Percentiles rank a stretch among this genome's conserved stretches.
Conservation (phyloP, 2,329 filamentous ascomycete species). For the Coniochaeta prunicola region DNA sequence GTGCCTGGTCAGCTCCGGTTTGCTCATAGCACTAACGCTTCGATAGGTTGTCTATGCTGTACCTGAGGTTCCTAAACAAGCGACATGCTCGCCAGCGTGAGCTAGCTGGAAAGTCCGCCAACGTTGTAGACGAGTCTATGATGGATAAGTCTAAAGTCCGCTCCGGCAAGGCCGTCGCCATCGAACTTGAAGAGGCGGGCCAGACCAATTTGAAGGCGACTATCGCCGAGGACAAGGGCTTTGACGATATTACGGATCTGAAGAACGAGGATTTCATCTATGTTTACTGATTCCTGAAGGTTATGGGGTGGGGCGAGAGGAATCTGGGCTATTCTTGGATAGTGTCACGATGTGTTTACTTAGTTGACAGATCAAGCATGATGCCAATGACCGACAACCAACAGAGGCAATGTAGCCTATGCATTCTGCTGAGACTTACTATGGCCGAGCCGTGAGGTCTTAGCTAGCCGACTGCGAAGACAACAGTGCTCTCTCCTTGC, state of each 20-base stretch:
- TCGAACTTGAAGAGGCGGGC: neutral
- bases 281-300: neutral
- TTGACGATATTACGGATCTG: neutral
- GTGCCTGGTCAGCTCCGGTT: conserved; percentile 13
- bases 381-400: too few species aligned
- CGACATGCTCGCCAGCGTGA: conserved; percentile 33
- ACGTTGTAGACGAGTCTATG: conserved; percentile 48
- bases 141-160: conserved; percentile 29
- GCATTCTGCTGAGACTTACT: too few species aligned
- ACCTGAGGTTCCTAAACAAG: conserved; percentile 44
- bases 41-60: conserved; percentile 31
- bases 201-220: neutral
- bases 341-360: too few species aligned
- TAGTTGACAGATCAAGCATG: too few species aligned
- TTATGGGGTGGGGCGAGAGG: too few species aligned
- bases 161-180: neutral
- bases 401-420: too few species aligned
- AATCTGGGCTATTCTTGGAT: too few species aligned
- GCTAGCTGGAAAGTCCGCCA: conserved; percentile 43
- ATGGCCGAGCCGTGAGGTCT: too few species aligned
- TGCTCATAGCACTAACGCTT: conserved; percentile 8
- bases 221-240: neutral
- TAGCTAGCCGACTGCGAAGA: too few species aligned
- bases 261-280: conserved; percentile 1
- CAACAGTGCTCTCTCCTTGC: too few species aligned